Conservation (phyloP, 805 yeast genomes). For the Candida golubevii region DNA sequence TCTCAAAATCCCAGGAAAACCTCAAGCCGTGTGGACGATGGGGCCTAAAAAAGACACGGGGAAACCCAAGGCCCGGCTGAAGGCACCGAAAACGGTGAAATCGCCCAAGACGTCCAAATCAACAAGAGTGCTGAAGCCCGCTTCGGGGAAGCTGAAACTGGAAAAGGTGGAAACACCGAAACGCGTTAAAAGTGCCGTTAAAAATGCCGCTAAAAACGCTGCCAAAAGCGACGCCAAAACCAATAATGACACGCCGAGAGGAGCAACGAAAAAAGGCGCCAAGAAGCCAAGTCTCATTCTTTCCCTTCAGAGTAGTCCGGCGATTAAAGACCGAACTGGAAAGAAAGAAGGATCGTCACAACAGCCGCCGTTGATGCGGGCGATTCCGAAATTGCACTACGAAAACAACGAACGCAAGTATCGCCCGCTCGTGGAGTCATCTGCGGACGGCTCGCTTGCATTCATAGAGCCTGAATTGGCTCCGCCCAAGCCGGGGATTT, state of each 20-base stretch:
- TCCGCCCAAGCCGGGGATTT: constrained; percentile 53
- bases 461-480: constrained; percentile 59
- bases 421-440: neutral
- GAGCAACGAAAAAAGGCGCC: neutral
- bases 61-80: constrained; percentile 5
- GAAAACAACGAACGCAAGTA: neutral
- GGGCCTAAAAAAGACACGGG: constrained; percentile 6
- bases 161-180: neutral
- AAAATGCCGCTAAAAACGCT: neutral
- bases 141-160: neutral
- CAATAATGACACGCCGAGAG: neutral
- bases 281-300: constrained; percentile 5
- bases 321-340: constrained; percentile 1
- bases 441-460: constrained; percentile 1
- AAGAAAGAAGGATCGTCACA: neutral
- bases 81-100: neutral
- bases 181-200: neutral
- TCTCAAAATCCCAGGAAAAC: too few relatives aligned
- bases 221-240: neutral
- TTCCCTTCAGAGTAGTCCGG: constrained; percentile 11
- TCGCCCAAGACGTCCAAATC: neutral
- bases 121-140: neutral
- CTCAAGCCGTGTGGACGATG: constrained; percentile 2
- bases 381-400: constrained; percentile 3
- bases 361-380: neutral